Conservation (phyloP, 129 eudicot species). For the Logfia minima region DNA sequence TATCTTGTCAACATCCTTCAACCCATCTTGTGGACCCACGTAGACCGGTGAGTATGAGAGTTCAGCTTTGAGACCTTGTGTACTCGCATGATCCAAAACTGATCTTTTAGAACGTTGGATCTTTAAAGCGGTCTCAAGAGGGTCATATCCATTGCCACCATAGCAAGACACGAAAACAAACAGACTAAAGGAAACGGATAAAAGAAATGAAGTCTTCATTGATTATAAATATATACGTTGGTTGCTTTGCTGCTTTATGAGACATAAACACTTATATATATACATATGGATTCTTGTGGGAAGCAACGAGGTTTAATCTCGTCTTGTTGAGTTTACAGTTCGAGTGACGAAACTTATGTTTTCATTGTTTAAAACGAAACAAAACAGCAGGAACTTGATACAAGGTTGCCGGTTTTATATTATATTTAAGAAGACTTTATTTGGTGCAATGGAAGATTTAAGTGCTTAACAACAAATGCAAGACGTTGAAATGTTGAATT, state of each 20-base stretch:
- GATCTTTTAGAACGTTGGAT: slow-evolving; percentile 31
- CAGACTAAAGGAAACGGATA: slow-evolving; percentile 35
- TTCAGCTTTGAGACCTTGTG: slow-evolving; percentile 4
- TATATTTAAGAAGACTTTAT: neutral
- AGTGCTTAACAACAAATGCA: slow-evolving; percentile 2
- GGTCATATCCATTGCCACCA: slow-evolving; percentile 38
- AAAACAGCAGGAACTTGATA: slow-evolving; percentile 11
- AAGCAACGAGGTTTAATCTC: slow-evolving; percentile 9
- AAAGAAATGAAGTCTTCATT: slow-evolving; percentile 33
- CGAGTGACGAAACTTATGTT: slow-evolving; percentile 27
- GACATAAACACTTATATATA: slow-evolving; percentile 14
- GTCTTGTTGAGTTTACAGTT: slow-evolving; percentile 21
- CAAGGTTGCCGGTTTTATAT: slow-evolving; percentile 19
- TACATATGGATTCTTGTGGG: slow-evolving; percentile 17
- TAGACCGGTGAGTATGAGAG: slow-evolving; percentile 40
- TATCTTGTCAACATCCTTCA: slow-evolving; percentile 58
- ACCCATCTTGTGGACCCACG: slow-evolving; percentile 47
- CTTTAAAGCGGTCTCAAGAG: slow-evolving; percentile 32
- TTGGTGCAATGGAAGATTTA: neutral
- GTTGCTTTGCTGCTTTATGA: neutral
- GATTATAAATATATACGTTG: neutral
- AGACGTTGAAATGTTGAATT: slow-evolving; percentile 2
- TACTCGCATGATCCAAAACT: neutral
- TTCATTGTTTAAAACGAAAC: slow-evolving; percentile 17
- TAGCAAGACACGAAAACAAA: slow-evolving; percentile 35